Base-by-base conservation (phyloP, 2,329 filamentous ascomycete species). In the Orbilia quercus region DNA sequence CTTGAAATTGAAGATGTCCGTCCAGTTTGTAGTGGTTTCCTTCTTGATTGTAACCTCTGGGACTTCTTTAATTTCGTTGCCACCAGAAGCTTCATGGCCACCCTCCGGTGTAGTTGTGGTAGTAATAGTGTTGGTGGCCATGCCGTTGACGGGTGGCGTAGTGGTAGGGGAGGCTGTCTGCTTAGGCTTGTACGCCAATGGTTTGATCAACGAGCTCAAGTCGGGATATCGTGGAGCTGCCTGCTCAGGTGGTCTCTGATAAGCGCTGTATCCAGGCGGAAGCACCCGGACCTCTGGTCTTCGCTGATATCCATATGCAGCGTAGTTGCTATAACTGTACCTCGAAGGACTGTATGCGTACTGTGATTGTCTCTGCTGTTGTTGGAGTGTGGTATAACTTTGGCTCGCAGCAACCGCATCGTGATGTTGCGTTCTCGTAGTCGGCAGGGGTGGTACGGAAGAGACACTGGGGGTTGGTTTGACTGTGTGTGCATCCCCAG, bases 221-320 rank as follows among this genome's bases (percentile, higher is more conserved):
- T 72, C 67, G 1, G 53, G 47, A 34, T 65, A 58, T 25, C 59
- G 40, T 9, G 63, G 45, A 25, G 23, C 31, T n/a, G 34, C 22
- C 16, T 44, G 42, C 18, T 42, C 23, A 7, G 58, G 66, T n/a
- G 67, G 67, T 0, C 59, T 44, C 4, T 63, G 55, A 14, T 72
- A 64, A 16, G 45, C 67, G 28, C 45, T 72, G 47, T 72, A 72
- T 11, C 67, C 67, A 14, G 67, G 67, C 9, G 67, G 67, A 6
- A 72, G 36, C 45, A 72, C 53, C 23, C 58, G 58, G 1, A 72
- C 67, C 18, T 64, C 53, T 16, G 66, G 57, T 44, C 57, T 42
- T 11, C 62, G 47, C 22, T 65, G 59, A 16, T 72, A 72, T 9
- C 51, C 59, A 20, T 72, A 72, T 2, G 36, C 38, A 38, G 16